These are phyloP conservation scores for Marasmius tenuissimus DNA, from an alignment of 1,284 basidiomycete genomes.

Conservation along the genomic window DNA sequence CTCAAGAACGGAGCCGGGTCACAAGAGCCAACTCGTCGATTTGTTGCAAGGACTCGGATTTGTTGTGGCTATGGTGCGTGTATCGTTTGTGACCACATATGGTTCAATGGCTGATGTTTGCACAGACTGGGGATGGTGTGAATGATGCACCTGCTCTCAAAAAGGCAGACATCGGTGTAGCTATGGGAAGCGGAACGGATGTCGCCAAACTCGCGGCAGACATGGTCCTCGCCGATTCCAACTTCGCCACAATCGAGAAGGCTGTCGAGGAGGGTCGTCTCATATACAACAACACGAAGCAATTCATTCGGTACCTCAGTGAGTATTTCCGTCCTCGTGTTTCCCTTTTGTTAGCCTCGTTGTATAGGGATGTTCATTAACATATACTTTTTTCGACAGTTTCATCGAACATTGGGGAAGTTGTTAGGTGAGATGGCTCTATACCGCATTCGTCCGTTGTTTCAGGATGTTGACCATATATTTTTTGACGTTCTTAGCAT, in stretches of 20 bases:
- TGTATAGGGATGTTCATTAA: conserved; percentile 19
- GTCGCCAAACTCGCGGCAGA: conserved; percentile 98
- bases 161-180: conserved; percentile 96
- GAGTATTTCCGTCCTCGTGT: conserved; percentile 27
- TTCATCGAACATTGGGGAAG: conserved; percentile 98
- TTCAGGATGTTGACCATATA: conserved; percentile 15
- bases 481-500: conserved; percentile 54
- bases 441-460: not conserved
- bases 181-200: conserved; percentile 99
- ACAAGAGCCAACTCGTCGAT: conserved; percentile 96
- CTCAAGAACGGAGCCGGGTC: conserved; percentile 90
- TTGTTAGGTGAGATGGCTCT: conserved; percentile 64
- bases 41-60: conserved; percentile 89
- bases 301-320: conserved; percentile 94
- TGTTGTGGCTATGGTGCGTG: conserved; percentile 94
- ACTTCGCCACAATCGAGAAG: conserved; percentile 90
- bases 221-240: conserved; percentile 90
- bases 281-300: conserved; percentile 99
- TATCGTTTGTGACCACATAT: conserved; percentile 3
- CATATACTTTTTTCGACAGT: conserved; percentile 50
- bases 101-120: conserved; percentile 14
- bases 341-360: conserved; percentile 29
- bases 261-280: conserved; percentile 96
- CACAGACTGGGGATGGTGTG: conserved; percentile 87
- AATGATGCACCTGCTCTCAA: conserved; percentile 97